Conservation (phyloP, 148 eudicot species). For the Chenopodium formosanum region DNA sequence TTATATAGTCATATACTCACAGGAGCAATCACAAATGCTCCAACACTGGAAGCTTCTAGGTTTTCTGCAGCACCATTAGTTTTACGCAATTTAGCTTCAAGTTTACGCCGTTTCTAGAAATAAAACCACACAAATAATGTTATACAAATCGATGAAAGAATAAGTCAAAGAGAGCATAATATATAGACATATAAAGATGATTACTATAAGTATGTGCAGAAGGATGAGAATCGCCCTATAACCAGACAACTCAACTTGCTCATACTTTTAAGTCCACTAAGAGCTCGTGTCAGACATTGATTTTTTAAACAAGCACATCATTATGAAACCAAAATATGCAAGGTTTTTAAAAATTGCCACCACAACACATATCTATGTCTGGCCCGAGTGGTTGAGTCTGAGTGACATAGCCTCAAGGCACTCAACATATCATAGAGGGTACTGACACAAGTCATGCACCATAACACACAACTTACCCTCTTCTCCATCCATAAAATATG, state of each 20-base stretch:
- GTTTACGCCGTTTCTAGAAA: constrained; percentile 67
- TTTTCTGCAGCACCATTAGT: constrained; percentile 40
- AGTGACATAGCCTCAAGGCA: not conserved
- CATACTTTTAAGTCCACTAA: not conserved
- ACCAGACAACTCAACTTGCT: not conserved
- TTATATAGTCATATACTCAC: constrained; percentile 53
- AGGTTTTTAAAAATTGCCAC: not conserved
- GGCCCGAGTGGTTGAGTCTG: not conserved
- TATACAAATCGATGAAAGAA: not conserved
- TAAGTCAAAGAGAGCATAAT: not conserved
- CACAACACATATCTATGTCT: not conserved
- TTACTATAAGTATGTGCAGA: not conserved
- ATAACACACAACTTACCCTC: constrained; percentile 48
- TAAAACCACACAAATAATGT: constrained; percentile 3
- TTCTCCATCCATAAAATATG: constrained; percentile 98
- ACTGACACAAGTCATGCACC: not conserved
- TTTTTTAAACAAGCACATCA: not conserved
- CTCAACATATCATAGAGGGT: not conserved
- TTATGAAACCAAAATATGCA: not conserved
- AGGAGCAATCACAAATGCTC: constrained; percentile 90
- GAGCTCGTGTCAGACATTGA: not conserved
- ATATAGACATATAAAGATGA: not conserved
- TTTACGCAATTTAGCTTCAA: constrained; percentile 34
- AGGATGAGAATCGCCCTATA: not conserved
- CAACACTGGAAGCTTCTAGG: constrained; percentile 42